These are phyloP conservation scores for Heterobasidion parviporum DNA, from an alignment of 1,284 basidiomycete genomes.

Conservation along the genomic window DNA sequence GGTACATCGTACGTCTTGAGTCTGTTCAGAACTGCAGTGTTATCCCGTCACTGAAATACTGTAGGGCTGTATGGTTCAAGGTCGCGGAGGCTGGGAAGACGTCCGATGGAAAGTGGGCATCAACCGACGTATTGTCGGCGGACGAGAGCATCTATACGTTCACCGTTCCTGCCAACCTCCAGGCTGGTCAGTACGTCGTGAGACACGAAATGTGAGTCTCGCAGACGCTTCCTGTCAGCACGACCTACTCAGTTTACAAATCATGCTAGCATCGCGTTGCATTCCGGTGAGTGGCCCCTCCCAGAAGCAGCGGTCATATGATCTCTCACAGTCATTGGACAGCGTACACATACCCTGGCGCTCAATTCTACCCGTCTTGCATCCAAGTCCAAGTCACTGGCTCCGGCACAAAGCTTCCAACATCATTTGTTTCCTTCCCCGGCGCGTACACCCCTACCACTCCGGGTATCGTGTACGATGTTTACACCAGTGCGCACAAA, in stretches of 20 bases:
- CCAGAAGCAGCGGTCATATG: slow-evolving; percentile 2
- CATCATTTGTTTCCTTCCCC: slow-evolving; percentile 44
- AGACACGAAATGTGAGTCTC: slow-evolving; percentile 35
- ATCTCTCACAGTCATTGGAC: background rate
- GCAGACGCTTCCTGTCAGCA: background rate
- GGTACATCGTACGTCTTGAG: slow-evolving; percentile 19
- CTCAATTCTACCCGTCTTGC: slow-evolving; percentile 36
- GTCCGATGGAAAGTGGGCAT: slow-evolving; percentile 34
- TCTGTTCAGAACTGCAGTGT: slow-evolving; percentile 14
- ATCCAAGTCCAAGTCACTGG: slow-evolving; percentile 45
- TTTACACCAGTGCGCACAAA: slow-evolving; percentile 26
- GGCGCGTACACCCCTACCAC: slow-evolving; percentile 38
- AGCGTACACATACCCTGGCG: slow-evolving; percentile 29
- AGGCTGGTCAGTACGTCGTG: slow-evolving; percentile 40
- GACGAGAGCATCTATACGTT: slow-evolving; percentile 34
- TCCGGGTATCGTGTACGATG: slow-evolving; percentile 32
- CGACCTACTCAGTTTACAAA: background rate
- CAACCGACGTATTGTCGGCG: slow-evolving; percentile 30
- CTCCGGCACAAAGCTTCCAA: slow-evolving; percentile 36
- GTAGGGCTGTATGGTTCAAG: slow-evolving; percentile 41
- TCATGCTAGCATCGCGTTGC: slow-evolving; percentile 28
- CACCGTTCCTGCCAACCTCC: slow-evolving; percentile 34
- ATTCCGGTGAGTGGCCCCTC: slow-evolving; percentile 22
- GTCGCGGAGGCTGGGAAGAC: slow-evolving; percentile 35
- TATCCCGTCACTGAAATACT: slow-evolving; percentile 2